Conservation (phyloP, 441 rosid genomes). For the Manihot esculenta region DNA sequence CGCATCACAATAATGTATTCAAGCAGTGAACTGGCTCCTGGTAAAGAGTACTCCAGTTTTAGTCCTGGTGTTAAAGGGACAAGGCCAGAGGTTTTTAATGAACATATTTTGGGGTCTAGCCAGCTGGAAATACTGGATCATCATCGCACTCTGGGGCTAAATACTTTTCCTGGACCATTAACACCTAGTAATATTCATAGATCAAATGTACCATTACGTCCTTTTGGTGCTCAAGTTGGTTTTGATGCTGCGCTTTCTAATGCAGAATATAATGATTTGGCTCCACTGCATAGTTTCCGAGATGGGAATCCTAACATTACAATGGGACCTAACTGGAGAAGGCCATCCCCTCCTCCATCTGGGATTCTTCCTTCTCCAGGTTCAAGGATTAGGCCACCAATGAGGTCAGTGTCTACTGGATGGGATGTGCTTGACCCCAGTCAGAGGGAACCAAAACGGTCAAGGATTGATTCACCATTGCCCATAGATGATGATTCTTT, state of each 20-base stretch:
- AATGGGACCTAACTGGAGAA: slow-evolving; percentile 57
- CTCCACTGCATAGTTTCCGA: slow-evolving; percentile 28
- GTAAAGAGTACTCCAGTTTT: slow-evolving; percentile 49
- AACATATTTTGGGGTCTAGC: slow-evolving; percentile 43
- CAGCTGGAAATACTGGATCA: slow-evolving; percentile 48
- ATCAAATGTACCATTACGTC: slow-evolving; percentile 39
- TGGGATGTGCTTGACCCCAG: slow-evolving; percentile 78
- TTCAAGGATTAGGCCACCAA: slow-evolving; percentile 56
- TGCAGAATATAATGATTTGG: slow-evolving; percentile 51
- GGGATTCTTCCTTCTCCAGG: slow-evolving; percentile 62
- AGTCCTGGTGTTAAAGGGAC: slow-evolving; percentile 58
- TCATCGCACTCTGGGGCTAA: slow-evolving; percentile 33
- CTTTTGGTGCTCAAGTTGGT: slow-evolving; percentile 52
- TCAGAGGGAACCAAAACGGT: slow-evolving; percentile 69
- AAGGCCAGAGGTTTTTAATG: slow-evolving; percentile 57
- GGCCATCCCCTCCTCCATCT: slow-evolving; percentile 62
- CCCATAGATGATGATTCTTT: slow-evolving; percentile 46
- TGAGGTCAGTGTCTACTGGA: slow-evolving; percentile 53
- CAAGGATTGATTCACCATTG: slow-evolving; percentile 60
- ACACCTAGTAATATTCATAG: slow-evolving; percentile 43
- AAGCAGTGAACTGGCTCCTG: slow-evolving; percentile 65
- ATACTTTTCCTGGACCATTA: slow-evolving; percentile 37
- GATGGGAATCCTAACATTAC: slow-evolving; percentile 35
- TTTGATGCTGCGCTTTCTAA: slow-evolving; percentile 49
- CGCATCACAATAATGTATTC: slow-evolving; percentile 86